Percentiles rank a stretch among this genome's conserved stretches.
Evolutionary conservation across 1,139 yeast species (phyloP).

Genomic region (Geotrichum australiense): DNA sequence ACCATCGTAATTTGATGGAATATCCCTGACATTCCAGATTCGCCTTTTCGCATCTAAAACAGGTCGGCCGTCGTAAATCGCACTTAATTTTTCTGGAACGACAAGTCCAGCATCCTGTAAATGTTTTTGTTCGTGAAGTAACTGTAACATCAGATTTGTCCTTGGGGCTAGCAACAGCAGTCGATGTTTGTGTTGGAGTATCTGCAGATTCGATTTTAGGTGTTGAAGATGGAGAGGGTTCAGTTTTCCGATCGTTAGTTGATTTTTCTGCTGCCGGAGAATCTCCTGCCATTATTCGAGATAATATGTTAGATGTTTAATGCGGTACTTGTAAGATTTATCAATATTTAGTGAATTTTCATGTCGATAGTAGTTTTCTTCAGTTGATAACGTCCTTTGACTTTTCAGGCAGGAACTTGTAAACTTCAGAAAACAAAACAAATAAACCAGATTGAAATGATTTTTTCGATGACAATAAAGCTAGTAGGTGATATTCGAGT

Average conservation of each 20-base stretch:
- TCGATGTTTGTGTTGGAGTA: not conserved
- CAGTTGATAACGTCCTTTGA: too few relatives aligned
- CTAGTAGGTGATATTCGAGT: too few relatives aligned
- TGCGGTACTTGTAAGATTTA: too few relatives aligned
- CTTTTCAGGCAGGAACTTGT: too few relatives aligned
- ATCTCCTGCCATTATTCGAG: not conserved
- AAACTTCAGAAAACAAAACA: too few relatives aligned
- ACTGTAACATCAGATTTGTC: conserved; percentile 1
- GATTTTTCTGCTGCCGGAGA: not conserved
- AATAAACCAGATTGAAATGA: too few relatives aligned
- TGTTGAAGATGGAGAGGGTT: too few relatives aligned
- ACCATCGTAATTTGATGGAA: conserved; percentile 75
- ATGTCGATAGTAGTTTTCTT: too few relatives aligned
- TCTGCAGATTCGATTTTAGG: not conserved
- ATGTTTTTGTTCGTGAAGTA: conserved; percentile 39
- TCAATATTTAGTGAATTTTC: too few relatives aligned
- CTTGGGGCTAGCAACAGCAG: not conserved
- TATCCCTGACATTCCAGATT: conserved; percentile 73
- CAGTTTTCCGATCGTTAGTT: too few relatives aligned
- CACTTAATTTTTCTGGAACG: conserved; percentile 54
- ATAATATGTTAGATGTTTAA: too few relatives aligned
- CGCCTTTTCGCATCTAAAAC: conserved; percentile 47
- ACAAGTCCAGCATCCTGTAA: conserved; percentile 62
- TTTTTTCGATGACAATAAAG: too few relatives aligned
- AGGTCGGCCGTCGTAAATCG: conserved; percentile 48